These are phyloP conservation scores for Fusarium irregulare DNA, from an alignment of 2,329 filamentous ascomycete species.

Conservation along the genomic window DNA sequence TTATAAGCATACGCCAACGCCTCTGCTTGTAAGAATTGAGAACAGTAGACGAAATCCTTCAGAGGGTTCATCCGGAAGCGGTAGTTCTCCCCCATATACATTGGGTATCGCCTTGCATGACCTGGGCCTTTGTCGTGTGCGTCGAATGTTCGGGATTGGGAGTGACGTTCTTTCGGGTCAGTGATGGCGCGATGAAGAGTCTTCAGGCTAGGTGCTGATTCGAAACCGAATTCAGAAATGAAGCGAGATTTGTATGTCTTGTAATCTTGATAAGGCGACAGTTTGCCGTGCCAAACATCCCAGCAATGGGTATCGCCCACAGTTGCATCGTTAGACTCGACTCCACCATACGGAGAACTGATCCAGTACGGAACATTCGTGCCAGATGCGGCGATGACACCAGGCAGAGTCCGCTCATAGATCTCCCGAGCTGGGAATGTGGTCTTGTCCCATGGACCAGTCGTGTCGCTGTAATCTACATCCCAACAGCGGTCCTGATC, in stretches of 20 bases:
- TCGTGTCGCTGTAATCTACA: slow-evolving; percentile 2
- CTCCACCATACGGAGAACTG: background rate
- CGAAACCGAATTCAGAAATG: background rate
- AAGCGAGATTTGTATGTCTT: slow-evolving; percentile 7
- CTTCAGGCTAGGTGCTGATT: background rate
- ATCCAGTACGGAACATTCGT: slow-evolving; percentile 13
- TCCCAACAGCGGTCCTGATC: slow-evolving; percentile 13
- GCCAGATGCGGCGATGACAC: background rate
- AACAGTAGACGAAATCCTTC: background rate
- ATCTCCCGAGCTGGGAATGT: slow-evolving; percentile 8
- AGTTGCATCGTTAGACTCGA: background rate
- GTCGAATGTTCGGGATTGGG: slow-evolving; percentile 1
- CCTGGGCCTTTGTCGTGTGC: slow-evolving; percentile 9
- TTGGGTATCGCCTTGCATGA: slow-evolving; percentile 1
- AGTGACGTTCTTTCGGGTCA: accelerated
- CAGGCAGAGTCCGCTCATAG: background rate
- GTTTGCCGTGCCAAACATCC: slow-evolving; percentile 11
- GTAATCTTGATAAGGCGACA: slow-evolving; percentile 13
- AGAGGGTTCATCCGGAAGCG: slow-evolving; percentile 2
- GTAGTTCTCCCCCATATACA: slow-evolving; percentile 21
- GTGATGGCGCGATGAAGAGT: background rate
- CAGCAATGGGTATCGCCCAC: slow-evolving; percentile 7
- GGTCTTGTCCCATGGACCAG: slow-evolving; percentile 9
- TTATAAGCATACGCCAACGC: slow-evolving; percentile 10
- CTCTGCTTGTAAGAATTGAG: slow-evolving; percentile 1